A percentile compares a stretch with the other conserved stretches of the same genome.
These are phyloP conservation scores for Phellopilus nigrolimitatus DNA, from an alignment of 1,284 basidiomycete genomes.

Conservation along the genomic window DNA sequence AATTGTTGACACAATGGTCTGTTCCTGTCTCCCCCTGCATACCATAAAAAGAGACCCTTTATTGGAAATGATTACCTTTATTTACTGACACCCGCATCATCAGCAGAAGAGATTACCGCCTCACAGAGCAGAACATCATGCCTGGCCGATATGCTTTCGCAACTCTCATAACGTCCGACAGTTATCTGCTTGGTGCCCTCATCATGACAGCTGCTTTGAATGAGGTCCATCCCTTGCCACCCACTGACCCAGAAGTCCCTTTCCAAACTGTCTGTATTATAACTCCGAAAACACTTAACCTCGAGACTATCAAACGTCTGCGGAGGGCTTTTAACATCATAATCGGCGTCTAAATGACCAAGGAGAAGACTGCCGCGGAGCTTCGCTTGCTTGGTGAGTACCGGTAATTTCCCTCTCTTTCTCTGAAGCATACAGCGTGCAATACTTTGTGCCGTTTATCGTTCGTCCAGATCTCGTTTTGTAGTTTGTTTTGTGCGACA, in stretches of 20 bases:
- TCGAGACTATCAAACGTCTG: slow-evolving; percentile 79
- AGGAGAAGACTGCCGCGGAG: slow-evolving; percentile 56
- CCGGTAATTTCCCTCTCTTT: background rate
- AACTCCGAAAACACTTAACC: slow-evolving; percentile 88
- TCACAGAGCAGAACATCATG: no score
- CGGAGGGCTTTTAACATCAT: slow-evolving; percentile 81
- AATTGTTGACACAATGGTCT: no score
- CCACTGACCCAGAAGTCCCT: slow-evolving; percentile 50
- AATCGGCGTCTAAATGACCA: slow-evolving; percentile 86
- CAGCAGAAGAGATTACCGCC: no score
- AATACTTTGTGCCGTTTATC: background rate
- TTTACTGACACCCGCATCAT: no score
- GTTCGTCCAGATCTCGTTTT: slow-evolving; percentile 7
- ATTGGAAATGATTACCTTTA: no score
- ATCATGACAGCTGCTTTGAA: slow-evolving; percentile 79
- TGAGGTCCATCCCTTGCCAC: slow-evolving; percentile 64
- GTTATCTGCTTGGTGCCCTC: slow-evolving; percentile 90
- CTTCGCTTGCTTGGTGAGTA: slow-evolving; percentile 80
- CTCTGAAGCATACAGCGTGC: background rate
- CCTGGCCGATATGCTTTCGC: slow-evolving; percentile 73
- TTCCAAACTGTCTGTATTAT: slow-evolving; percentile 92
- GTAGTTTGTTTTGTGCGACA: background rate
- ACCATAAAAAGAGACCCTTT: no score
- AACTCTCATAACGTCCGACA: slow-evolving; percentile 85
- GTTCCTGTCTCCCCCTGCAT: no score